Evolutionary conservation across 805 yeast genomes (phyloP), one percentile per base, ranked within the genome.

Genomic region (Scheffersomyces spartinae): DNA sequence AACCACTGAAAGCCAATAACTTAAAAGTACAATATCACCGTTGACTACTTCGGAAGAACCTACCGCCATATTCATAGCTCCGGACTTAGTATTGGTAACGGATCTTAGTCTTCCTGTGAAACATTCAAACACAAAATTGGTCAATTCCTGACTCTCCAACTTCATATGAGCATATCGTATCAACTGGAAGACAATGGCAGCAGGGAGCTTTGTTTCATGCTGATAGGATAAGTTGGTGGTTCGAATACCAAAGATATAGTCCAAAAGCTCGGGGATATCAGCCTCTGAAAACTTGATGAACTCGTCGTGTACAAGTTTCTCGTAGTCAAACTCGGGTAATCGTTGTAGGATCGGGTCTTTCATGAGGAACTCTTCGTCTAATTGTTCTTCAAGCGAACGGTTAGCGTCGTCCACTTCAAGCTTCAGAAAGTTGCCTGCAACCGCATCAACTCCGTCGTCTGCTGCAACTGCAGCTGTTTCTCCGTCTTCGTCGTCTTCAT

Each of bases 1-100:
- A 23, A 80, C 46, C 14, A 80, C 77, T 4, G 94, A 74, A 18
- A 91, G 66, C 97, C 97, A 91, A 47, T 84, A 88, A 26, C 94
- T 77, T 33, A 77, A 64, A 20, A 65, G 44, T 10, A 80, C 80
- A 28, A 79, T 74, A 42, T 80, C 88, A 17, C 75, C 78, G 17
- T 43, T 20, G 28, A 36, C 45, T 25, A 47, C 43, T 33, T 49
- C 49, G 21, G 37, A 43, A 15, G 17, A 17, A 42, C 45, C 41
- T 9, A 45, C 33, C 4, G 57, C 58, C 55, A 58, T 53, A 21
- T 64, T 56, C 33, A 65, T 63, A 7, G 68, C 71, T 1, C 81
- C 82, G 10, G 78, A 64, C 34, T 66, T 69, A 1, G 80, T 67
- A 26, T 71, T 61, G 2, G 78, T 65, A 6, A 68, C 67, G 3